phyloP scores from a whole-genome alignment of 495 filamentous ascomycete species.

The Lasiosphaeriaceae sp. region DNA sequence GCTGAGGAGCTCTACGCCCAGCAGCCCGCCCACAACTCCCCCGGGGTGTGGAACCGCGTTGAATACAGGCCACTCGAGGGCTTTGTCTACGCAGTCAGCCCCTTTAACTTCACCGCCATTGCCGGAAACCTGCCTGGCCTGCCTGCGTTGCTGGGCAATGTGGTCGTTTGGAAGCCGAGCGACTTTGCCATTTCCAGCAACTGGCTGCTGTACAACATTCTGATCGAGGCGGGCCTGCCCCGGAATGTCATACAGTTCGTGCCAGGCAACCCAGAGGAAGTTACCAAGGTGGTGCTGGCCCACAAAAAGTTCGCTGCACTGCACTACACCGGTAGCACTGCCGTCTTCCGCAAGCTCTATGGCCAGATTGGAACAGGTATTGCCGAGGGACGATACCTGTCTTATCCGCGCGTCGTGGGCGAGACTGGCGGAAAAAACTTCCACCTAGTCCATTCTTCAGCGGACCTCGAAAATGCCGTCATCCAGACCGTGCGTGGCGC shows the following conservation, averaged over 20 bases:
- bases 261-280: conserved; percentile 69
- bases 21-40: conserved; percentile 71
- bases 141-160: conserved; percentile 78
- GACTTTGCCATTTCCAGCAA: conserved; percentile 72
- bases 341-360: conserved; percentile 74
- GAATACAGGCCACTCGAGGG: conserved; percentile 84
- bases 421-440: conserved; percentile 94
- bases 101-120: conserved; percentile 89
- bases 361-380: conserved; percentile 66
- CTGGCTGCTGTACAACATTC: conserved; percentile 72
- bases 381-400: conserved; percentile 61
- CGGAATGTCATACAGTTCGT: conserved; percentile 79
- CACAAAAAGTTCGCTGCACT: conserved; percentile 71
- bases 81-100: conserved; percentile 81
- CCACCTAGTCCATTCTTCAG: conserved; percentile 72
- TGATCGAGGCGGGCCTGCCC: conserved; percentile 84
- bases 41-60: conserved; percentile 77
- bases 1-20: conserved; percentile 83
- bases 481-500: conserved; percentile 79
- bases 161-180: conserved; percentile 86
- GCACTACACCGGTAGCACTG: conserved; percentile 78
- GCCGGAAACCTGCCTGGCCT: conserved; percentile 71
- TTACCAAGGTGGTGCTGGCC: conserved; percentile 63
- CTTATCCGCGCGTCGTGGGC: conserved; percentile 77
- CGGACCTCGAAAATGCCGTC: conserved; percentile 71